Evolutionary conservation across 2,329 filamentous ascomycete species (phyloP), one percentile per base, ranked within the genome.

Genomic region (Fusarium subglutinans): DNA sequence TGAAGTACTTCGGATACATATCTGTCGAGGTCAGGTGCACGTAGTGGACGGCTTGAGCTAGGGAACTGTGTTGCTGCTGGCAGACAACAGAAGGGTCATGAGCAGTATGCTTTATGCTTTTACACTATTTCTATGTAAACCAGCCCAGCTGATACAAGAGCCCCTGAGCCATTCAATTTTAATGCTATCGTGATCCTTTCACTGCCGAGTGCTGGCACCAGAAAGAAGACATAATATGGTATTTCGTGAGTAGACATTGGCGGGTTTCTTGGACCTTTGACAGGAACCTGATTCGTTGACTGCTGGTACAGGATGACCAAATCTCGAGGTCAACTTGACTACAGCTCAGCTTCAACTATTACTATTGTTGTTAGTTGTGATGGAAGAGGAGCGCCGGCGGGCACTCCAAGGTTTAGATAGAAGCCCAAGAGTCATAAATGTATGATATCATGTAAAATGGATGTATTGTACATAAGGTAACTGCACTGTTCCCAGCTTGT

Each of bases 1-100:
- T 97, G 8, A 13, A 87, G 92, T 79, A 87, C 85, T 97, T 94
- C 80, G 94, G 94, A 33, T 97, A 94, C 82, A 80, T 86, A 33
- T 89, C 91, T 2, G 90, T 92, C 11, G 30, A 63, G 50, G 61
- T 73, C 15, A 22, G 50, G 8, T 75, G 70, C 35, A 30, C 22
- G 0, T 85, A 87, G 12, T 97, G 94, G 94, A 89, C 89, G 70
- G 84, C 45, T 86, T 37, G 87, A 88, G 65, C 26, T 67, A 13
- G 54, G 62, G 53, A 62, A 61, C 41, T 67, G 61, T 45, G 51
- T 70, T 14, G 58, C 47, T 26, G 38, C 63, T 38, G 54, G 67
- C 44, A 48, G 44, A 43, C 40, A 73, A 28, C 72, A 79, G 48
- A 80, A 79, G 69, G 75, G 78, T 35, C 50, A 63, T 45, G 59